phyloP scores from a whole-genome alignment of 2,329 filamentous ascomycete species.

The Colletotrichum agaves region DNA sequence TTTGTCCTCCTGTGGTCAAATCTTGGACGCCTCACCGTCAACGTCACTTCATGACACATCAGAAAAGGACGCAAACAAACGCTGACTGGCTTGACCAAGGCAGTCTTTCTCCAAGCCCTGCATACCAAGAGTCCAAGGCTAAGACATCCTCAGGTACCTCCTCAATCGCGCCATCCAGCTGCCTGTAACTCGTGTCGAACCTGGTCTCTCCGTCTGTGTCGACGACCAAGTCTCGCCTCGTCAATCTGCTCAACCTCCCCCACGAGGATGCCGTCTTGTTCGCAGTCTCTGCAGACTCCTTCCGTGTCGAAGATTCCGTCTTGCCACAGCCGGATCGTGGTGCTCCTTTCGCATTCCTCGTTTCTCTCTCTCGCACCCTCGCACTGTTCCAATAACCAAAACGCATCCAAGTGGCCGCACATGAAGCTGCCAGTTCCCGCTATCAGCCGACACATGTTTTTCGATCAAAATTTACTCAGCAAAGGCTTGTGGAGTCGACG shows the following conservation, averaged over 20 bases:
- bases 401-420: neutral
- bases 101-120: accelerated
- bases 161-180: neutral
- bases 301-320: neutral
- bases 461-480: too few relatives aligned
- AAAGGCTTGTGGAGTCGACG: too few relatives aligned
- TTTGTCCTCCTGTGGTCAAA: neutral
- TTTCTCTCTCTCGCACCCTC: neutral
- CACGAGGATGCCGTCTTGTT: neutral
- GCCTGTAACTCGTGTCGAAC: neutral
- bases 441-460: neutral
- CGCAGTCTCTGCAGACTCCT: neutral
- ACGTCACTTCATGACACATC: neutral
- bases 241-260: neutral
- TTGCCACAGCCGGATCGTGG: neutral
- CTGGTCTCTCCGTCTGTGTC: neutral
- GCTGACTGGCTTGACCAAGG: neutral
- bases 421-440: neutral
- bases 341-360: neutral
- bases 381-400: neutral
- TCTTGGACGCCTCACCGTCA: neutral
- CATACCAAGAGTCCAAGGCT: neutral
- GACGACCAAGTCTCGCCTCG: neutral
- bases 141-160: neutral
- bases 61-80: neutral